Evolutionary conservation across 176 grass and related monocot genomes (phyloP).

Genomic region (Leersia perrieri): DNA sequence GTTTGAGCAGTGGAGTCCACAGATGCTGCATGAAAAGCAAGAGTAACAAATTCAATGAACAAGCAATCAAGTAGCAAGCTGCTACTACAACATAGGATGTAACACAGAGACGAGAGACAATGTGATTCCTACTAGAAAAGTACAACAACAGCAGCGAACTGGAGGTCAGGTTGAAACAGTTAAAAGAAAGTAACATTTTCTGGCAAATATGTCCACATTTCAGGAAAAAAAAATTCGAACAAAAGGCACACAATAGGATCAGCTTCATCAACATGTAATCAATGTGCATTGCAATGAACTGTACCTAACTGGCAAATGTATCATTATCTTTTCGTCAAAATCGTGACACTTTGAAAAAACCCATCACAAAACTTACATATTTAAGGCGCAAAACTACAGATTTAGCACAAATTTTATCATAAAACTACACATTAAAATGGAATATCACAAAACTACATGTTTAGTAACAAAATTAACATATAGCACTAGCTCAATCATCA

Average conservation of each 20-base stretch:
- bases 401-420: too few relatives aligned
- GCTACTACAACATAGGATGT: neutral
- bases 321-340: too few relatives aligned
- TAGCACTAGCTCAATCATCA: too few relatives aligned
- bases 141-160: neutral
- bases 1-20: constrained; percentile 74
- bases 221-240: neutral
- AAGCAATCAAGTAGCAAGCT: constrained; percentile 29
- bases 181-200: neutral
- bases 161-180: neutral
- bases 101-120: neutral
- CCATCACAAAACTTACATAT: too few relatives aligned
- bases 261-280: neutral
- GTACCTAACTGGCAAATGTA: neutral
- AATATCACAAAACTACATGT: too few relatives aligned
- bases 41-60: constrained; percentile 24
- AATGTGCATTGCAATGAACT: neutral
- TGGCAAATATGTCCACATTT: neutral
- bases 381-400: too few relatives aligned
- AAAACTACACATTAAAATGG: too few relatives aligned
- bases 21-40: constrained; percentile 57
- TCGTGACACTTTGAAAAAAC: too few relatives aligned
- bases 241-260: neutral
- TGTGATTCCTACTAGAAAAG: neutral
- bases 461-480: too few relatives aligned